phyloP scores from a whole-genome alignment of 768 basidiomycete species.

The Boletellus ananiceps region DNA sequence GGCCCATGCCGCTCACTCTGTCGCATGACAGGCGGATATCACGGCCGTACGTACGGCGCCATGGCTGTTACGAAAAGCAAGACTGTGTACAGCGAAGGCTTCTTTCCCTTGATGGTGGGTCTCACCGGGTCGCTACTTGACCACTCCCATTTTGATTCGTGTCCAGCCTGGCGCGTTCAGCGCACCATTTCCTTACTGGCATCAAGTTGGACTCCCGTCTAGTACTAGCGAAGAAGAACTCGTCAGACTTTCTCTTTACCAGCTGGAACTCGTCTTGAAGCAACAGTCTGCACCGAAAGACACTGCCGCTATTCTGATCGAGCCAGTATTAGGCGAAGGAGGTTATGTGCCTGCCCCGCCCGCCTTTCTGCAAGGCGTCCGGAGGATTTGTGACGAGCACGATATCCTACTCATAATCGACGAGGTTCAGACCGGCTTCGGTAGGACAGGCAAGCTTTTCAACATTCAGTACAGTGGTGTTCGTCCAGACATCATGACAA shows the following conservation, averaged over 20 bases:
- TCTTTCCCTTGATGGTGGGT: constrained; percentile 77
- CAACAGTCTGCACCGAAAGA: constrained; percentile 83
- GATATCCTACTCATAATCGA: constrained; percentile 81
- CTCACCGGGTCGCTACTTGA: not conserved
- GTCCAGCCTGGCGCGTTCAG: constrained; percentile 76
- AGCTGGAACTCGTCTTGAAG: constrained; percentile 70
- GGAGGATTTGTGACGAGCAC: constrained; percentile 83
- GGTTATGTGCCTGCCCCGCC: constrained; percentile 89
- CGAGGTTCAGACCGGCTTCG: constrained; percentile 89
- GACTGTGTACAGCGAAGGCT: constrained; percentile 80
- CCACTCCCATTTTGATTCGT: not conserved
- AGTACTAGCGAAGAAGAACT: constrained; percentile 54
- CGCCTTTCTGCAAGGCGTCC: constrained; percentile 73
- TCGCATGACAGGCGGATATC: constrained; percentile 60
- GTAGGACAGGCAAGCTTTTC: constrained; percentile 79
- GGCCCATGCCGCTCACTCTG: not conserved
- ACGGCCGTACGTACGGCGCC: constrained; percentile 90
- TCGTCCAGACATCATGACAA: constrained; percentile 80
- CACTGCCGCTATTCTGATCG: constrained; percentile 90
- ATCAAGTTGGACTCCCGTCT: constrained; percentile 61
- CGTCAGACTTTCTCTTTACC: constrained; percentile 63
- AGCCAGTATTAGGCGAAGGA: constrained; percentile 93
- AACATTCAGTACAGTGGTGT: constrained; percentile 82
- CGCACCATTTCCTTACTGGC: constrained; percentile 91
- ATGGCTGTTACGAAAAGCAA: constrained; percentile 95